Base-by-base conservation (phyloP, 768 basidiomycete genomes). In the Naematelia encephala region DNA sequence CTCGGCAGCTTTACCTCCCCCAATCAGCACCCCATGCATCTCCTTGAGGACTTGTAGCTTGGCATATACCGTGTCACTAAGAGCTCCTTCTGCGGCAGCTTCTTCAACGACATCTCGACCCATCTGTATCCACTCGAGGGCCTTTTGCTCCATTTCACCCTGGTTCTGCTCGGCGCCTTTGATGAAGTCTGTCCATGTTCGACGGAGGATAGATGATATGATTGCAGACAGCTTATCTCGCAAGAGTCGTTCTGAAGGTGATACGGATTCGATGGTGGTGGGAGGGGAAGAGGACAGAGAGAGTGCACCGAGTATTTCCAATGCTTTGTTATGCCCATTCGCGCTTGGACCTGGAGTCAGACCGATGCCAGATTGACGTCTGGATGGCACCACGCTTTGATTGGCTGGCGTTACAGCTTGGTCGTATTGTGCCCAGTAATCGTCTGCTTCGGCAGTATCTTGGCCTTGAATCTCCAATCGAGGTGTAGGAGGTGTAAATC, bases 391-490 rank as follows among this genome's bases (percentile, higher is more conserved):
- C 51, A 16, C 26, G 46, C n/a, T 47, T 8, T 19, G n/a, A 21
- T 47, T 26, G 8, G n/a, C 28, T 51, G 21, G 23, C 28, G 23
- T 51, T 14, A 26, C 46, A 3, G 54, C 59, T 16, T 30, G 44
- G 27, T 44, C 52, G 47, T 68, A 68, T 27, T 57, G 57, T 4
- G 63, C 56, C 67, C 67, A 48, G 27, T 59, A 54, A 46, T 45
- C 59, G 16, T 49, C 46, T 39, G 34, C 8, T 16, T 39, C 16
- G 34, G 16, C 34, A 8, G 34, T 16, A 39, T 39, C n/a, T n/a
- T n/a, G n/a, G n/a, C n/a, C n/a, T n/a, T n/a, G n/a, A n/a, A n/a
- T n/a, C n/a, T n/a, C n/a, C n/a, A n/a, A n/a, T n/a, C n/a, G n/a
- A n/a, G n/a, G n/a, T n/a, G n/a, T n/a, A n/a, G n/a, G n/a, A n/a